Evolutionary conservation across 2,329 filamentous ascomycete species (phyloP).

Genomic region (Sodiomyces alkalinus): DNA sequence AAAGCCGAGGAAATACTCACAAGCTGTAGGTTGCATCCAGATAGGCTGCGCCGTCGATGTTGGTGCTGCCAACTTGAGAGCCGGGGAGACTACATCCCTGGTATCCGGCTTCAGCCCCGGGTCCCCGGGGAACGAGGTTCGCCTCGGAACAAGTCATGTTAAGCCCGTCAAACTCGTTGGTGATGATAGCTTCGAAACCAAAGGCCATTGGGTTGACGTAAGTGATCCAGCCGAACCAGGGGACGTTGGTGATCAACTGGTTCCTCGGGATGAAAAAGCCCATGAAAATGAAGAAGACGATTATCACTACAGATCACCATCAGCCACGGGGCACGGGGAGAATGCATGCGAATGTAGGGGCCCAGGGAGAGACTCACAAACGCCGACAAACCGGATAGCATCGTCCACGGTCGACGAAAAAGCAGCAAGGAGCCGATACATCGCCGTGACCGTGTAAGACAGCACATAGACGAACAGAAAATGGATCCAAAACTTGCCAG

Average conservation of each 20-base stretch:
- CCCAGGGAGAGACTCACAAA: conserved; percentile 4
- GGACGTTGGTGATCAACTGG: conserved; percentile 40
- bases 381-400: conserved; percentile 30
- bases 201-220: conserved; percentile 53
- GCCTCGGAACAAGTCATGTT: conserved; percentile 29
- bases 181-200: conserved; percentile 44
- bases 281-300: conserved; percentile 51
- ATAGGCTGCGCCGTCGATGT: conserved; percentile 40
- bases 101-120: conserved; percentile 22
- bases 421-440: conserved; percentile 28
- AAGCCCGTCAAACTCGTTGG: conserved; percentile 38
- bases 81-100: conserved; percentile 42
- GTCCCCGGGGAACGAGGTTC: conserved; percentile 31
- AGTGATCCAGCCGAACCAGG: conserved; percentile 56
- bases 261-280: conserved; percentile 47
- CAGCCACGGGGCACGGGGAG: background rate
- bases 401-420: conserved; percentile 45
- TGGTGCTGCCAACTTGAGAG: conserved; percentile 27
- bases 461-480: conserved; percentile 5
- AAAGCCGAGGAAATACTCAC: too few relatives aligned
- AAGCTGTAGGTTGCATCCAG: conserved; percentile 38
- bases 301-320: conserved; percentile 34
- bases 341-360: background rate
- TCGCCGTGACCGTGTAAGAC: conserved; percentile 6
- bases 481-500: conserved; percentile 7